Percentiles rank a stretch among this genome's conserved stretches.
phyloP scores from a whole-genome alignment of 2,329 filamentous ascomycete genomes.

The Verticillium nubilum region DNA sequence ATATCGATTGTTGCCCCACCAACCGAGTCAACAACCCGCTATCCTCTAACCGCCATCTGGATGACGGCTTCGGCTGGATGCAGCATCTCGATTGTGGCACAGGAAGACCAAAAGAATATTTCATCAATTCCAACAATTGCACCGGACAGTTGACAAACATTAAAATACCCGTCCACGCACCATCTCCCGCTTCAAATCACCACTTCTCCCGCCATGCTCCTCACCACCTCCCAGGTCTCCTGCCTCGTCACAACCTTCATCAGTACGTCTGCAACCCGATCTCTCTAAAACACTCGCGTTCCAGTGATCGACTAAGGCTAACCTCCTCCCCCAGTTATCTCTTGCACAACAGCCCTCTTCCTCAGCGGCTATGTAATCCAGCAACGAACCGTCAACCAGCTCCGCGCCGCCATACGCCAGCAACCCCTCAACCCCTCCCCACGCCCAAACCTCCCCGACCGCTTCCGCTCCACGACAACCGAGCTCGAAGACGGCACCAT shows the following conservation, averaged over 20 bases:
- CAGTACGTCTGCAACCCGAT: constrained; percentile 38
- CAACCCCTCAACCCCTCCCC: constrained; percentile 41
- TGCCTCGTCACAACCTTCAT: constrained; percentile 58
- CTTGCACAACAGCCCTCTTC: constrained; percentile 80
- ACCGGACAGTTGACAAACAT: neutral
- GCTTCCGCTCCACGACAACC: constrained; percentile 38
- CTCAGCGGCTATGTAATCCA: constrained; percentile 83
- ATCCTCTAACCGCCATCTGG: neutral
- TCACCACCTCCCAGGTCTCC: constrained; percentile 67
- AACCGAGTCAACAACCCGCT: constrained; percentile 21
- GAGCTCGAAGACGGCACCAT: constrained; percentile 41
- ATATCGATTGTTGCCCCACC: constrained; percentile 30
- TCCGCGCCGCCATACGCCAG: constrained; percentile 64
- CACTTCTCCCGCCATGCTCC: constrained; percentile 37
- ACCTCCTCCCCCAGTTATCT: constrained; percentile 46
- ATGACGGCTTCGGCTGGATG: constrained; percentile 5
- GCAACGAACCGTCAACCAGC: constrained; percentile 73
- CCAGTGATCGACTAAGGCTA: neutral
- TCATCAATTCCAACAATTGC: neutral
- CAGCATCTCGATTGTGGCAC: constrained; percentile 1
- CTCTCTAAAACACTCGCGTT: constrained; percentile 7
- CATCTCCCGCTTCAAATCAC: neutral
- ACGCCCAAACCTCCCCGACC: constrained; percentile 44
- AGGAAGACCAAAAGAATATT: neutral
- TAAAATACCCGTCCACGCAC: neutral